Conservation (phyloP, 1,284 basidiomycete genomes). For the Marasmius oreades region DNA sequence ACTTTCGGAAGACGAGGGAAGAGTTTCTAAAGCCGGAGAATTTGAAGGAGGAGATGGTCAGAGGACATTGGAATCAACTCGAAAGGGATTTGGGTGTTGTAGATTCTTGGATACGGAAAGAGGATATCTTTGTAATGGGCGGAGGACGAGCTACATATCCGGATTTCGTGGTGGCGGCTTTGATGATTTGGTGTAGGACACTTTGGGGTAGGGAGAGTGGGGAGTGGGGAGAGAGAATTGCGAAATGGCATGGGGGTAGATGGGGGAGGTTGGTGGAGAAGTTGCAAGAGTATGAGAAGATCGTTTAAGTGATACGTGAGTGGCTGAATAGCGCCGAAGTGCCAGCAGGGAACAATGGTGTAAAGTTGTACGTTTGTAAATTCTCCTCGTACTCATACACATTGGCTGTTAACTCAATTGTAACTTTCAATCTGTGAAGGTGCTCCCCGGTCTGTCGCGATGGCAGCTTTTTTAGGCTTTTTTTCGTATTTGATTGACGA, state of each 20-base stretch:
- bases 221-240: constrained; percentile 7
- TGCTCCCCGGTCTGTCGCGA: no score
- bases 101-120: background rate
- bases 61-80: background rate
- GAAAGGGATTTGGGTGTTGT: background rate
- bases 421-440: no score
- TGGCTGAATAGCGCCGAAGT: no score
- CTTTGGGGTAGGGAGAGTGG: constrained; percentile 8
- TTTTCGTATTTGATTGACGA: no score
- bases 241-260: constrained; percentile 8
- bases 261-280: constrained; percentile 10
- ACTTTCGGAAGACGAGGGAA: background rate
- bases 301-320: background rate
- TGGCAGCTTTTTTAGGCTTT: no score
- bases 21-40: background rate
- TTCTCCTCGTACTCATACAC: no score
- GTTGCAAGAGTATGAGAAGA: constrained; percentile 7
- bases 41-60: background rate
- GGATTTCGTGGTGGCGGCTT: constrained; percentile 5
- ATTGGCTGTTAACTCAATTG: no score
- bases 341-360: no score
- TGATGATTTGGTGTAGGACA: constrained; percentile 7
- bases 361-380: no score
- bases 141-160: background rate
- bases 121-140: constrained; percentile 3